These are phyloP conservation scores for Pyrenochaeta sp. DNA, from an alignment of 2,329 filamentous ascomycete species.

Conservation along the genomic window DNA sequence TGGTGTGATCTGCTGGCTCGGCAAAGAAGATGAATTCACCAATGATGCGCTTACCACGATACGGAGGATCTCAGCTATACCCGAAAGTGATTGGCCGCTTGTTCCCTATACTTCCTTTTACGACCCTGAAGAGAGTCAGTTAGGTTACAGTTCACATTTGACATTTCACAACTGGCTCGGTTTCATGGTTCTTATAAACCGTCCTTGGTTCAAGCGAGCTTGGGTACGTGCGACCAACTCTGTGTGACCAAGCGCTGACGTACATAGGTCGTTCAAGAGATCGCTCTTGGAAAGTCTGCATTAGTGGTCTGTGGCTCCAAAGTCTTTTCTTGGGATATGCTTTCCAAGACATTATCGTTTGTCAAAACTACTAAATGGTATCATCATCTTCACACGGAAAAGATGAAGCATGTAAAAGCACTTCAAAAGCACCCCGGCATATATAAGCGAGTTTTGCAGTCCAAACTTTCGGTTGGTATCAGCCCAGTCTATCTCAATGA, in stretches of 20 bases:
- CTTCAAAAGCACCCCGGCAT: conserved; percentile 26
- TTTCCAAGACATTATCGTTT: conserved; percentile 33
- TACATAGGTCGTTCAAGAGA: conserved; percentile 37
- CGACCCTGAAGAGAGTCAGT: conserved; percentile 6
- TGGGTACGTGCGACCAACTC: conserved; percentile 27
- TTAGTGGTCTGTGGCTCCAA: conserved; percentile 28
- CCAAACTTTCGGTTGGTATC: conserved; percentile 26
- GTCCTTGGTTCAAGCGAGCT: conserved; percentile 39
- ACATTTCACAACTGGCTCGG: conserved; percentile 36
- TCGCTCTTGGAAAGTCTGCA: conserved; percentile 32
- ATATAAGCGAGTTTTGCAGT: conserved; percentile 28
- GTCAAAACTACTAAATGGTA: conserved; percentile 35
- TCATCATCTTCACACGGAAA: conserved; percentile 37
- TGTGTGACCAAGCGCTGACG: not conserved
- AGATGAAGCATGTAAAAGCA: conserved; percentile 26
- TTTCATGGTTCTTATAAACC: conserved; percentile 37
- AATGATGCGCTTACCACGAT: conserved; percentile 32
- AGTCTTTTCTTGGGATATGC: conserved; percentile 28
- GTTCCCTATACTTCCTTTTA: conserved; percentile 37
- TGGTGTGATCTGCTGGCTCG: conserved; percentile 42
- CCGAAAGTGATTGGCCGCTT: conserved; percentile 26
- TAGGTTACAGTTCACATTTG: conserved; percentile 11
- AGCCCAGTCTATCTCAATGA: conserved; percentile 34
- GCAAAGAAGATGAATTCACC: conserved; percentile 36
- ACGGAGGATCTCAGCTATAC: conserved; percentile 21